Evolutionary conservation across 192 early-diverging fungal genomes (phyloP), one percentile per base, ranked within the genome.

Genomic region (Coemansia furcata): DNA sequence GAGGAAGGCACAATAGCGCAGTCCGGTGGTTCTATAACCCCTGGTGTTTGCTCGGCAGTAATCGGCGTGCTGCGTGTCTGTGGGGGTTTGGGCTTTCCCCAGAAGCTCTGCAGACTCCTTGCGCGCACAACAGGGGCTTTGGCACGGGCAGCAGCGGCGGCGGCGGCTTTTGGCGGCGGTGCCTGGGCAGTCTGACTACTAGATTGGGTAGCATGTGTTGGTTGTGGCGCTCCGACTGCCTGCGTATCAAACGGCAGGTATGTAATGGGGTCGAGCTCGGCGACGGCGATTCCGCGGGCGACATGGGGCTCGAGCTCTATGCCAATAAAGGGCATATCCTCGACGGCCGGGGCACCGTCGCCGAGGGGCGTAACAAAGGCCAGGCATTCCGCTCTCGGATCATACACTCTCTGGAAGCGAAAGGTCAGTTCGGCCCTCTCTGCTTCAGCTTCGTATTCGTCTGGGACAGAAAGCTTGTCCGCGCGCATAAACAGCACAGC

Each of bases 381-480:
- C 61, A 93, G 69, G 0, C 63, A 19, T 11, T 80, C 68, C 2
- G 70, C 43, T 1, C 49, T 44, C 1, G 93, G 90, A 65, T 95
- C 91, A 72, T 91, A 99, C 4, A 99, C 96, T 0, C 91, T 84
- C 62, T 98, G 96, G 72, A 94, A 91, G 39, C 89, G 71, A 79
- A 99, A 99, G 0, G 94, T 95, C 5, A 89, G 74, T 33, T 98
- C 91, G 2, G 98, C 96, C 30, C 86, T 75, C 17, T 72, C 68
- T 62, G 94, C 96, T 4, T 78, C 69, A 3, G 85, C 72, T 35
- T 85, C 80, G 63, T 99, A 99, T n/a, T 85, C 84, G 2, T 82
- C 60, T 0, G 87, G 87, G 0, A 93, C 76, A 32, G 75, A 36
- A 15, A 74, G 68, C 38, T 82, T 84, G 59, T 84, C 83, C 7